Base-by-base conservation (phyloP, 257 asterid genomes). In the Salvia splendens region DNA sequence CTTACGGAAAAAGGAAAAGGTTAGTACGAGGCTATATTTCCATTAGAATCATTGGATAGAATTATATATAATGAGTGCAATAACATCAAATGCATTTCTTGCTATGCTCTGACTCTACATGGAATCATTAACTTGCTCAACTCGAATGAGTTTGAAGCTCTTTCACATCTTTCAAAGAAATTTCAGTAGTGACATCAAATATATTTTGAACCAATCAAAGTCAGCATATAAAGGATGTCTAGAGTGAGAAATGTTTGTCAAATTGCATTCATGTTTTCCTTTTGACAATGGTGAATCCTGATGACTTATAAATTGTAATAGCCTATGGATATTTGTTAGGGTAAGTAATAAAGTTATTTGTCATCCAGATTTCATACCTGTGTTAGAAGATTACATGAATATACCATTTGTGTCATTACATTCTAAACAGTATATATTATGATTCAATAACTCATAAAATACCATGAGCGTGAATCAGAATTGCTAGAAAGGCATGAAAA, bases 1-100 rank as follows among this genome's bases (percentile, higher is more conserved):
- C 59, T 70, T 77, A 38, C 71, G 75, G 55, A 83, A 73, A 74
- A 85, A 75, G 64, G 77, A 78, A 58, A 84, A 83, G 95, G 95
- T 89, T 80, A 78, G 51, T 16, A 62, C 57, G 35, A 61, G 30
- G 67, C 58, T 40, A 52, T 16, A 24, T 70, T 67, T 32, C 68
- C 56, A 65, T 8, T 68, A 73, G 3, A 24, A 24, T 24, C 30
- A 24, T 24, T 24, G 28, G 61, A 61, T 54, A 65, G 17, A 54
- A 55, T 52, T 50, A 32, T 17, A 41, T 52, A 17, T 73, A 50
- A 41, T 54, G 64, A 45, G 54, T 51, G 40, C 66, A 52, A 63
- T 36, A 70, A 53, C 56, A 15, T 48, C 64, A 52, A 50, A 61
- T 51, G 56, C 61, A 65, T 46, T 53, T 68, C 51, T 49, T 56